Base-by-base conservation (phyloP, 106 monocot species). In the Xerophyta viscosa region DNA sequence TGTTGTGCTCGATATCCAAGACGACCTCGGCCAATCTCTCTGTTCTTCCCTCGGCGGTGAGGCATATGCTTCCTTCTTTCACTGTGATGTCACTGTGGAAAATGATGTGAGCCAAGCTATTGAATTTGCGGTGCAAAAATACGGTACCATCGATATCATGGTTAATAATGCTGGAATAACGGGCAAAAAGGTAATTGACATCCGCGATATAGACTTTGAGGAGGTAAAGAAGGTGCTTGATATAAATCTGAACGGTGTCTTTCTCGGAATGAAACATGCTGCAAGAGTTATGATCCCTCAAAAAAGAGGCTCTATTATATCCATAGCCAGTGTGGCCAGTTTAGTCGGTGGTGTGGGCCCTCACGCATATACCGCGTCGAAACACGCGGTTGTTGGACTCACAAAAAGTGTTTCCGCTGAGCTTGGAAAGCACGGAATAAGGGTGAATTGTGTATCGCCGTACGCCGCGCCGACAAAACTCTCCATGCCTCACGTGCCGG, bases 51-150 rank as follows among this genome's bases (percentile, higher is more conserved):
- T 91, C 2, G 81, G 73, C 9, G 86, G 83, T 8, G 74, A 70
- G 36, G 18, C 55, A 10, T 15, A 33, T 31, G 76, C 62, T 26
- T 41, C 23, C 51, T 92, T 74, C 68, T 18, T 83, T 66, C 87
- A 84, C 27, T 83, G 93, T 24, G 84, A 93, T 49, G 87, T 93
- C 22, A 71, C 80, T 3, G 22, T 52, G 4, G 93, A 93, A 66
- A 70, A 73, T 6, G 83, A 80, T 22, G 66, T 88, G 2, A 18
- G 58, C 13, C 73, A 25, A 26, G 83, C 92, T 0, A 80, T 93
- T 0, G 77, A 84, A 55, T 56, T 72, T 29, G 41, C 80, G 0
- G 66, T 50, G 1, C 71, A 57, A 11, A 77, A 57, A 29, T 87
- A 65, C 20, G 80, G 87, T 27, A 68, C 71, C 12, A 29, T 93